Percentiles rank a stretch among this genome's conserved stretches.
Evolutionary conservation across 345 rosid genomes (phyloP).

Genomic region (Citrus maxima): DNA sequence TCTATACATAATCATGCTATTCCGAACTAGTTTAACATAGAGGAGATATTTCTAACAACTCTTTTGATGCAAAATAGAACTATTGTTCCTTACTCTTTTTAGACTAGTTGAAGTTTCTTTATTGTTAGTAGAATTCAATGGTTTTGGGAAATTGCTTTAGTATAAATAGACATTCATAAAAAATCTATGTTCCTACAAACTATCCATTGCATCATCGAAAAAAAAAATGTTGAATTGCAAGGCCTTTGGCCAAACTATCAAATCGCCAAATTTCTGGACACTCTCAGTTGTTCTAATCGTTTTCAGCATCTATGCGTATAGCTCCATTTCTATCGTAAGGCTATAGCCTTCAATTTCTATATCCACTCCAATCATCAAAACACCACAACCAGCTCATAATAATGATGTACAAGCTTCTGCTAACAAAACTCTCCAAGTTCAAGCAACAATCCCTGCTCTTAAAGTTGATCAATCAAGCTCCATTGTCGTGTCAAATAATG

Average conservation of each 20-base stretch:
- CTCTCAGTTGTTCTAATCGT: slow-evolving; percentile 16
- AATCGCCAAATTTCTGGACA: slow-evolving; percentile 10
- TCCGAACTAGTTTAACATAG: too few species aligned
- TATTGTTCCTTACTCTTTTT: too few species aligned
- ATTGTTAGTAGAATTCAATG: neutral
- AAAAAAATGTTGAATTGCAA: neutral
- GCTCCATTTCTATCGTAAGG: neutral
- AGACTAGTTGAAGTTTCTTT: too few species aligned
- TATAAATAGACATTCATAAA: neutral
- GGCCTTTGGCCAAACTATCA: slow-evolving; percentile 6
- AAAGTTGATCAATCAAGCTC: neutral
- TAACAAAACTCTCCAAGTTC: neutral
- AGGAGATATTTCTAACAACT: too few species aligned
- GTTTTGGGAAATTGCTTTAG: too few species aligned
- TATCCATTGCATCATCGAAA: too few species aligned
- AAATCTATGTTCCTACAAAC: neutral
- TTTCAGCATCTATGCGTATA: slow-evolving; percentile 22
- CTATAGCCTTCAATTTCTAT: neutral
- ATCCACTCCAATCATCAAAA: neutral
- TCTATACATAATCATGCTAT: too few species aligned
- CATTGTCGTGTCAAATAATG: neutral
- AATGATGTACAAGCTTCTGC: neutral
- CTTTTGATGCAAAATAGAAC: too few species aligned
- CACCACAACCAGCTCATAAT: neutral
- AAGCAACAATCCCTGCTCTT: neutral